phyloP scores from a whole-genome alignment of 768 basidiomycete genomes.

The Pulveroboletus sp. region DNA sequence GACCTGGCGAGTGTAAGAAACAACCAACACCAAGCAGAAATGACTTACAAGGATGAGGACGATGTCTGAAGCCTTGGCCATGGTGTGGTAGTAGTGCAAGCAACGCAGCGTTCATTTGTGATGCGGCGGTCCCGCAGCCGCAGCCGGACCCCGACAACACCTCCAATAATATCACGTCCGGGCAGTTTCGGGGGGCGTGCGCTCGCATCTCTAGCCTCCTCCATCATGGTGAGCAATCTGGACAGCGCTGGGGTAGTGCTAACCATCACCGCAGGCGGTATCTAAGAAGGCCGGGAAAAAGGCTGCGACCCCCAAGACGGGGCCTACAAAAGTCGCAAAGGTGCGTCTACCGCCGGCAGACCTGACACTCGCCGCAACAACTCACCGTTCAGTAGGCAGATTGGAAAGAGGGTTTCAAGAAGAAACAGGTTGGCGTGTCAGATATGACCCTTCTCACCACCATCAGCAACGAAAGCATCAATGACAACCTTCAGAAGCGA shows the following conservation, averaged over 20 bases:
- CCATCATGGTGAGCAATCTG: constrained; percentile 21
- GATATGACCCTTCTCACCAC: constrained; percentile 98
- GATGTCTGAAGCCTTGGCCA: constrained; percentile 67
- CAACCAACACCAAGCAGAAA: neutral
- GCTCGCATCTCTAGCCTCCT: constrained; percentile 4
- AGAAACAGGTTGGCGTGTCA: constrained; percentile 96
- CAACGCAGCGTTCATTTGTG: neutral
- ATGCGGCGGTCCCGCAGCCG: constrained; percentile 11
- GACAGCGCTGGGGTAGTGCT: neutral
- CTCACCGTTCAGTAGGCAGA: constrained; percentile 64
- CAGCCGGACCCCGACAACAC: constrained; percentile 21
- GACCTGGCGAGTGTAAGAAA: constrained; percentile 42
- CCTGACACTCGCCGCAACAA: constrained; percentile 5
- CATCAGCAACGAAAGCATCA: constrained; percentile 96
- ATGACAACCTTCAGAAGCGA: constrained; percentile 95
- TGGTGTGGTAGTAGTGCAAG: constrained; percentile 15
- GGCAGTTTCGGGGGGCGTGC: constrained; percentile 13
- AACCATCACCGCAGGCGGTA: constrained; percentile 52
- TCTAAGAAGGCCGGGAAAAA: constrained; percentile 93
- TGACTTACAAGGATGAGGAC: constrained; percentile 69
- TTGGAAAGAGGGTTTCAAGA: constrained; percentile 99
- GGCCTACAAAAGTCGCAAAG: constrained; percentile 68
- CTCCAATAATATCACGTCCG: neutral
- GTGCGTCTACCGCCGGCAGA: constrained; percentile 35
- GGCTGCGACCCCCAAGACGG: constrained; percentile 60